Conservation (phyloP, 225 moss, liverwort and hornwort genomes). For the Bryum argenteum region DNA sequence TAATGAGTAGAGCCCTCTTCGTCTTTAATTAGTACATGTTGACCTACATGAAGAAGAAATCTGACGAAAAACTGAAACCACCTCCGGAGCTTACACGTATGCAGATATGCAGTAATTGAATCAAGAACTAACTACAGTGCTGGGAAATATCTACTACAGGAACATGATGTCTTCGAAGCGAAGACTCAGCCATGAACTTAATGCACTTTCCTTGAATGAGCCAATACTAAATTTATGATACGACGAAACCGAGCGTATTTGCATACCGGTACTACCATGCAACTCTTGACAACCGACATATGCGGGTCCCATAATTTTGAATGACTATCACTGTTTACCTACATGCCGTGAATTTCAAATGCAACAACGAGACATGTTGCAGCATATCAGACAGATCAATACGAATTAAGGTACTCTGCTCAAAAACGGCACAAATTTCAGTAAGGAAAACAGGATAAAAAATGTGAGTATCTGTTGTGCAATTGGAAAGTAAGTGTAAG, state of each 20-base stretch:
- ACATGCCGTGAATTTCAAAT: neutral
- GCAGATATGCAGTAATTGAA: neutral
- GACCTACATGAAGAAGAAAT: neutral
- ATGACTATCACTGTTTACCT: neutral
- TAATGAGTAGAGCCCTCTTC: neutral
- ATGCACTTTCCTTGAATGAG: neutral
- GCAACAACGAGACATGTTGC: neutral
- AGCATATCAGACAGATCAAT: neutral
- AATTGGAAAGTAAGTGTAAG: no score
- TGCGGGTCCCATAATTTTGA: constrained; percentile 16
- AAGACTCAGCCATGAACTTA: neutral
- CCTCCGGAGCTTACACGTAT: neutral
- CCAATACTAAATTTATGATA: neutral
- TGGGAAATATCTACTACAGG: constrained; percentile 15
- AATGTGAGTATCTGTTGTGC: no score
- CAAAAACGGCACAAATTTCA: no score
- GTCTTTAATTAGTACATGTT: neutral
- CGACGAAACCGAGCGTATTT: neutral
- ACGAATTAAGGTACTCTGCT: no score
- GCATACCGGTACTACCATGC: neutral
- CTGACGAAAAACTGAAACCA: neutral
- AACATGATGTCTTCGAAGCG: constrained; percentile 10
- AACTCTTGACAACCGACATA: neutral
- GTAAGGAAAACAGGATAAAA: no score
- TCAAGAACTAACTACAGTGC: neutral